Base-by-base conservation (phyloP, 257 asterid species). In the Oldenlandia corymbosa region DNA sequence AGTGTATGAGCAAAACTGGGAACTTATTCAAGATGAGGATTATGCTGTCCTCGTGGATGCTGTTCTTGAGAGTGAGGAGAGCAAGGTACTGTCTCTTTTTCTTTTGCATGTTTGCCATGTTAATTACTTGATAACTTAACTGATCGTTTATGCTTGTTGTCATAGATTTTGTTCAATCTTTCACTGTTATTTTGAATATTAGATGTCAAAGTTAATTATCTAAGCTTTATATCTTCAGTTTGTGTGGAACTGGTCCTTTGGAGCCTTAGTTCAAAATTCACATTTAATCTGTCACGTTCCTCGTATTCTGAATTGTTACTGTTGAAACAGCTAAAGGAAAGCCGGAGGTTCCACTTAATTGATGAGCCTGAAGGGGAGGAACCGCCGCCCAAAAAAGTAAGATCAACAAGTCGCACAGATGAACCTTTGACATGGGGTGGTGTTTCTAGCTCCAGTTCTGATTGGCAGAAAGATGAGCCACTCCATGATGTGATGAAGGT, bases 1-100 rank as follows among this genome's bases (percentile, higher is more conserved):
- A 26, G 10, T 62, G 56, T 79, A 82, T 61, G 68, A 68, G 23
- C 60, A 73, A 49, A 68, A 80, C 37, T 82, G 85, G 84, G 11
- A 21, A 62, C 76, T 64, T 54, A 79, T 82, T 65, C 85, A 82
- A 77, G 81, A 70, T 1, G 78, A 68, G 26, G 59, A 37, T 53
- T 83, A 72, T 49, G 66, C 63, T 46, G 85, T 73, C 62, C 83
- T 83, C 55, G 56, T 59, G 52, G 83, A 77, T 34, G 74, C 88
- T 36, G 56, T 77, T 56, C 68, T 83, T 30, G 75, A 75, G 42
- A 63, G 70, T 32, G 73, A 77, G 63, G 78, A 79, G 24, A 36
- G 65, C 31, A 77, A 79, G 79, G 88, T 77, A 52, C 16, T 46
- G 36, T 59, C 60, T 68, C 69, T 41, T 48, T 60, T 26, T 49